phyloP scores from a whole-genome alignment of 495 filamentous ascomycete genomes.

The Aspergillus conjunctus region DNA sequence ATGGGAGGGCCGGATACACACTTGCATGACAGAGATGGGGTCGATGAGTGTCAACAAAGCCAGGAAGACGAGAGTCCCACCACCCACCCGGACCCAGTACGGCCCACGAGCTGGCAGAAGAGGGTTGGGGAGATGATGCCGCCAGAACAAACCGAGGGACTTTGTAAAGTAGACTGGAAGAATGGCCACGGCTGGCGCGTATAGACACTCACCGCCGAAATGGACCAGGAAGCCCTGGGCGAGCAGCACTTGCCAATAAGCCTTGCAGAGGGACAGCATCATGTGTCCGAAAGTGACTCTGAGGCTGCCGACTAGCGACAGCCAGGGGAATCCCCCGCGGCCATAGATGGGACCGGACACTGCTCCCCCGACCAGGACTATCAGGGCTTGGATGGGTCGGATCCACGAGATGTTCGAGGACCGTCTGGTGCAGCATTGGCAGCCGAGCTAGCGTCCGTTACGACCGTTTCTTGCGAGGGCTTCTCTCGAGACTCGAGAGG shows the following conservation, averaged over 20 bases:
- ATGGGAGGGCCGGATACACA: conserved; percentile 15
- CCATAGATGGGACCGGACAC: conserved; percentile 46
- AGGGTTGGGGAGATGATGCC: conserved; percentile 56
- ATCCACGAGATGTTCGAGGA: conserved; percentile 48
- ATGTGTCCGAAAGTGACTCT: conserved; percentile 47
- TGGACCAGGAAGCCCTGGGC: conserved; percentile 43
- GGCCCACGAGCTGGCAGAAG: conserved; percentile 44
- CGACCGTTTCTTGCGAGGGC: background rate
- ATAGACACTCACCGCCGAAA: conserved; percentile 39
- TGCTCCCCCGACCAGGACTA: conserved; percentile 39
- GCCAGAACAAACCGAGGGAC: conserved; percentile 44
- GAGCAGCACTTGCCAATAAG: conserved; percentile 43
- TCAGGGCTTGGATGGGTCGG: conserved; percentile 41
- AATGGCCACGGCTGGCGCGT: conserved; percentile 41
- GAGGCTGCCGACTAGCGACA: conserved; percentile 32
- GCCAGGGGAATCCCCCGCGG: conserved; percentile 35
- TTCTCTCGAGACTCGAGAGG: background rate
- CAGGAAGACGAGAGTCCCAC: conserved; percentile 52
- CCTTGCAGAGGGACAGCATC: conserved; percentile 42
- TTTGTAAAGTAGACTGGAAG: conserved; percentile 44
- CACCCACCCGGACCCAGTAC: conserved; percentile 56
- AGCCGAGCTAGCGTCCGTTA: background rate
- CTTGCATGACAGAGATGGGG: conserved; percentile 36
- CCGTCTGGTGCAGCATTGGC: conserved; percentile 21
- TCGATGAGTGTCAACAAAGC: conserved; percentile 42